Percentiles rank a stretch among this genome's conserved stretches.
Conservation (phyloP, 768 basidiomycete species). For the Naematelia encephala region DNA sequence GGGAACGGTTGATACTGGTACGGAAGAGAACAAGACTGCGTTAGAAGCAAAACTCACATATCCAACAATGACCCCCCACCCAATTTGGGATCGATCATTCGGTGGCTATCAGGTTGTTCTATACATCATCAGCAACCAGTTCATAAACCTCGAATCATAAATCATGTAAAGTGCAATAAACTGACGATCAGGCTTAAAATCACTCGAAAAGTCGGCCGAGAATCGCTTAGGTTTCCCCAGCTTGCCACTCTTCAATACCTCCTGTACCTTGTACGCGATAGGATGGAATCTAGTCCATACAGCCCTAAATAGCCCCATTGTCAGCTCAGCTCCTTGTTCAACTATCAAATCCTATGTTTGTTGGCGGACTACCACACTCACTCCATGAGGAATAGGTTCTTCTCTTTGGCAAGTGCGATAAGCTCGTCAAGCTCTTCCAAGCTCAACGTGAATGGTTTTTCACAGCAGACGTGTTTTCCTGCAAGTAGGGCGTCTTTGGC, state of each 20-base stretch:
- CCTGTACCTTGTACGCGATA: slow-evolving; percentile 43
- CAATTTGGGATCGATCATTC: slow-evolving; percentile 72
- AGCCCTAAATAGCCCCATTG: slow-evolving; percentile 31
- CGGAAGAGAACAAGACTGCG: no score
- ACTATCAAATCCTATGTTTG: no score
- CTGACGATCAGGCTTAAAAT: slow-evolving; percentile 67
- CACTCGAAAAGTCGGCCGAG: slow-evolving; percentile 69
- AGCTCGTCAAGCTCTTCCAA: slow-evolving; percentile 71
- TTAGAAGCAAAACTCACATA: slow-evolving; percentile 57
- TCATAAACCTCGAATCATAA: background rate
- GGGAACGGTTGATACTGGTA: no score
- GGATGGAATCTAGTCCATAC: slow-evolving; percentile 46
- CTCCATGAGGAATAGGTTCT: slow-evolving; percentile 86
- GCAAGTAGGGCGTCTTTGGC: slow-evolving; percentile 71
- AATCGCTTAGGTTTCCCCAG: slow-evolving; percentile 47
- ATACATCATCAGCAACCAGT: background rate
- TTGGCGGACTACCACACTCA: no score
- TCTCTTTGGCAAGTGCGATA: slow-evolving; percentile 68
- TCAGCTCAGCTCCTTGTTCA: no score
- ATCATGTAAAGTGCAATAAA: slow-evolving; percentile 8
- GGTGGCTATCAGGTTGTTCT: slow-evolving; percentile 62
- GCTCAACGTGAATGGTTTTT: slow-evolving; percentile 82
- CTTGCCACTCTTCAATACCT: slow-evolving; percentile 41
- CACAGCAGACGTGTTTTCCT: slow-evolving; percentile 80
- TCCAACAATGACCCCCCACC: slow-evolving; percentile 83